Evolutionary conservation across 1,139 yeast species (phyloP).

Genomic region (Schizosaccharomyces versatilis): DNA sequence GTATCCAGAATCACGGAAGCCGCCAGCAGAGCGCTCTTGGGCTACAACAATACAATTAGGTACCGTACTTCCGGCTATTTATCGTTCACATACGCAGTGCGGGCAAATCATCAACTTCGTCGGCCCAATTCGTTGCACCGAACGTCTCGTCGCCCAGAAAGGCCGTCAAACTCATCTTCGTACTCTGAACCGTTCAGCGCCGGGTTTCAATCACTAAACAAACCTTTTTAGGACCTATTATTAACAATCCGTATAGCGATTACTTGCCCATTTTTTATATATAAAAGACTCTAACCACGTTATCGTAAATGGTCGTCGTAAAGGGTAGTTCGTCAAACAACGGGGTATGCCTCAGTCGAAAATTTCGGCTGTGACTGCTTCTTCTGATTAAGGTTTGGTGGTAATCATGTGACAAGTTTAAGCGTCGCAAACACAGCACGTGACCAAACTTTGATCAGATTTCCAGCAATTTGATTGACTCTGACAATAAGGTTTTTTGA

Average conservation of each 20-base stretch:
- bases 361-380: too few relatives aligned
- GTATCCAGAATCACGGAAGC: neutral
- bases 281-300: too few relatives aligned
- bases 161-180: conserved; percentile 12
- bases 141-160: conserved; percentile 9
- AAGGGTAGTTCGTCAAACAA: too few relatives aligned
- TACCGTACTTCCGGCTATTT: neutral
- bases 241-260: neutral
- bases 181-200: conserved; percentile 12
- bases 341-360: too few relatives aligned
- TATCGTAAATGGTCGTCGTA: too few relatives aligned
- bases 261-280: neutral
- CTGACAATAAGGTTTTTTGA: too few relatives aligned
- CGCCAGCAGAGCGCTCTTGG: neutral
- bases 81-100: conserved; percentile 5
- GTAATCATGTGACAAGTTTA: too few relatives aligned
- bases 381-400: too few relatives aligned
- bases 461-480: too few relatives aligned
- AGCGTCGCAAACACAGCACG: too few relatives aligned
- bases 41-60: neutral
- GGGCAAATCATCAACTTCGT: conserved; percentile 14
- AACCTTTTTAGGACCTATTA: conserved; percentile 6
- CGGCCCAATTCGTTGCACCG: conserved; percentile 12
- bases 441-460: too few relatives aligned
- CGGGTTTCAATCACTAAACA: neutral